phyloP scores from a whole-genome alignment of 2,329 filamentous ascomycete species.

The Neospermospora avenae region DNA sequence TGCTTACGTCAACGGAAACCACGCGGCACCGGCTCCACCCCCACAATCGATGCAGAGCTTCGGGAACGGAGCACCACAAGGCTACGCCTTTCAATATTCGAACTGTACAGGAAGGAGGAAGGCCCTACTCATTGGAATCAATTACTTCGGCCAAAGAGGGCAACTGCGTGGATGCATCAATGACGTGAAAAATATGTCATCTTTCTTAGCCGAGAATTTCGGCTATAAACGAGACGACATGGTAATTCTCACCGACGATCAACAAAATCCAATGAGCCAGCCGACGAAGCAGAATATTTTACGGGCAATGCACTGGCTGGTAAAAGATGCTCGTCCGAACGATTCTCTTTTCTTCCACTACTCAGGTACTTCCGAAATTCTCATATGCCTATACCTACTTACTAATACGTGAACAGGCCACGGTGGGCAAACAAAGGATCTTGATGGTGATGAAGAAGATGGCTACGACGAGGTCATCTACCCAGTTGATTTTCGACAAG shows the following conservation, averaged over 20 bases:
- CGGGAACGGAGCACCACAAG: slow-evolving; percentile 73
- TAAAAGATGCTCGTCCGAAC: slow-evolving; percentile 88
- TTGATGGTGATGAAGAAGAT: slow-evolving; percentile 77
- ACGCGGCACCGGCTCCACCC: slow-evolving; percentile 51
- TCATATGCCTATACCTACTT: slow-evolving; percentile 15
- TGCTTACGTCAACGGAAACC: slow-evolving; percentile 53
- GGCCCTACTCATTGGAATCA: slow-evolving; percentile 89
- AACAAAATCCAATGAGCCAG: slow-evolving; percentile 96
- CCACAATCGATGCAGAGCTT: slow-evolving; percentile 68
- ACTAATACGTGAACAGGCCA: slow-evolving; percentile 51
- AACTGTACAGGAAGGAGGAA: slow-evolving; percentile 86
- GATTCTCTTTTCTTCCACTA: slow-evolving; percentile 98
- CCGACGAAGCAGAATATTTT: slow-evolving; percentile 94
- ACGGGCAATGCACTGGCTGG: slow-evolving; percentile 95
- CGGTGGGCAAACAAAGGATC: slow-evolving; percentile 76
- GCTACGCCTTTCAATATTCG: slow-evolving; percentile 87
- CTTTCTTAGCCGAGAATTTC: slow-evolving; percentile 83
- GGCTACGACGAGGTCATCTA: slow-evolving; percentile 84
- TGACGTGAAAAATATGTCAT: slow-evolving; percentile 95
- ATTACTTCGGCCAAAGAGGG: slow-evolving; percentile 90
- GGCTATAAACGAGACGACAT: slow-evolving; percentile 94
- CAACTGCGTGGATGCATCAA: slow-evolving; percentile 94
- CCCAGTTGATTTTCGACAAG: slow-evolving; percentile 74
- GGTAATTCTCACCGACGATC: slow-evolving; percentile 94
- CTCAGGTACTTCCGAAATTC: slow-evolving; percentile 59